These are phyloP conservation scores for Heliamphora exappendiculata DNA, from an alignment of 148 eudicot species.

Conservation along the genomic window DNA sequence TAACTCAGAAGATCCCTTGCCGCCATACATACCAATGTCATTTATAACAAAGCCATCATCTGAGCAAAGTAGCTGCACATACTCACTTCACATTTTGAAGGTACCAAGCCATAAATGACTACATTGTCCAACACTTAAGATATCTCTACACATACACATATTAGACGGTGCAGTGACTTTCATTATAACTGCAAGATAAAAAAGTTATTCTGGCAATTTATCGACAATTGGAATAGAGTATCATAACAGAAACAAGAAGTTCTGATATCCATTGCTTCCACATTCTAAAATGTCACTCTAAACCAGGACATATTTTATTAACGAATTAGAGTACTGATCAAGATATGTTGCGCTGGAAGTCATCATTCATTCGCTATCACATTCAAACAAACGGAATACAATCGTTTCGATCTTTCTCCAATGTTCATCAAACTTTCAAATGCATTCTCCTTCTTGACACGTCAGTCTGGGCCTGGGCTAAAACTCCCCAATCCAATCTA, in stretches of 20 bases:
- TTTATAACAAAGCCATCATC: conserved; percentile 25
- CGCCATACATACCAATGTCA: conserved; percentile 13
- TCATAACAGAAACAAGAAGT: background rate
- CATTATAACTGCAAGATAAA: background rate
- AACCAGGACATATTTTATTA: background rate
- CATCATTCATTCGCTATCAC: background rate
- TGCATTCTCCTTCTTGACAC: background rate
- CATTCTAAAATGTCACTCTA: background rate
- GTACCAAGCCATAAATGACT: background rate
- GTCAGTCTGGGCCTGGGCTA: background rate
- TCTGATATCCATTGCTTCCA: background rate
- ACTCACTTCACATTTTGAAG: conserved; percentile 10
- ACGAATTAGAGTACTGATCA: background rate
- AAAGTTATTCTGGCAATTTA: background rate
- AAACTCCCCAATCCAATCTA: no score
- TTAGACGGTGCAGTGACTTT: background rate
- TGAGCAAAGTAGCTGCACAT: conserved; percentile 18
- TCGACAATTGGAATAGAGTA: background rate
- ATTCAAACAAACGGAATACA: background rate
- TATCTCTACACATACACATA: background rate
- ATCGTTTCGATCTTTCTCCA: background rate
- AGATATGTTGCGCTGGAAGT: background rate
- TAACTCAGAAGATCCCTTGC: conserved; percentile 11
- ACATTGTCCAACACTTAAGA: background rate
- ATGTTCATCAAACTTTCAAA: background rate